Evolutionary conservation across 1,139 yeast species (phyloP), one percentile per base, ranked within the genome.

Genomic region (Suhomyces terraborum): DNA sequence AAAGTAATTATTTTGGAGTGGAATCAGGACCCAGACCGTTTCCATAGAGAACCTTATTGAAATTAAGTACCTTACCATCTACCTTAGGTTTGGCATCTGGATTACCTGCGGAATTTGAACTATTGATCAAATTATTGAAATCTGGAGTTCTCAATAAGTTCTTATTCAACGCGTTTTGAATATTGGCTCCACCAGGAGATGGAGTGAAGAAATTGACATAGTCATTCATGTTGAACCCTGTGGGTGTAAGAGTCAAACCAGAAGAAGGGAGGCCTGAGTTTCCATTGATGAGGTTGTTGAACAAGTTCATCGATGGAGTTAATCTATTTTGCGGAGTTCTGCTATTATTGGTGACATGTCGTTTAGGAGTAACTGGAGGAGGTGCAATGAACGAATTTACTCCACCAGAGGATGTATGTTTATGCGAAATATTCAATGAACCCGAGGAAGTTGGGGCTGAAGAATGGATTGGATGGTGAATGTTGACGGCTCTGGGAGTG

Each of bases 221-320:
- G 56, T 87, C 95, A 55, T 80, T 83, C 81, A 87, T 79, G 58
- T 87, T 85, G 65, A 87, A 86, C 7, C 88, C 88, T 3, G 88
- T 84, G 0, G 87, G 84, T 25, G 82, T 78, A 37, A 70, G 59
- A 3, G 62, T 67, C 36, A 73, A 56, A 2, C 77, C 77, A 8
- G 71, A 68, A 1, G 76, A 70, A 3, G 77, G 78, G 31, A 71
- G 56, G 8, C 66, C 69, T 30, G 50, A 52, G 34, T 52, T 59
- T 42, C 43, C 56, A 43, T 45, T 57, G 27, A 58, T 32, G 52
- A 61, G 27, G 51, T 55, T 43, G 53, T 55, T 61, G 54, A 64
- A 63, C 24, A 66, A 56, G 46, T 63, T 67, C 35, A 69, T 57
- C 27, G 71, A 67, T 2, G 78, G 78, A 7, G 77, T 73, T 41